Base-by-base conservation (phyloP, 495 filamentous ascomycete species). In the Tetracladium setigerum region DNA sequence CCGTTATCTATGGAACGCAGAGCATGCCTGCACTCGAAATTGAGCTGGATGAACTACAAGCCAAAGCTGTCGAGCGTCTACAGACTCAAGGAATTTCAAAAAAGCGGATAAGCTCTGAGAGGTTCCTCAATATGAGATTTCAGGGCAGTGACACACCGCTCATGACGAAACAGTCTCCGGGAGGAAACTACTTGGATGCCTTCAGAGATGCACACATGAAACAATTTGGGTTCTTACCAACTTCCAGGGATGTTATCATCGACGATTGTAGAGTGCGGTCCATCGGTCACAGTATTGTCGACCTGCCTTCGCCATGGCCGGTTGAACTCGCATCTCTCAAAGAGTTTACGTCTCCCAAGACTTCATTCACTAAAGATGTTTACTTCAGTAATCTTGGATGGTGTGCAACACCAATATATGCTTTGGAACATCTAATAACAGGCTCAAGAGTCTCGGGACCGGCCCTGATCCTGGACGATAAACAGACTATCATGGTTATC, bases 101-200 rank as follows among this genome's bases (percentile, higher is more conserved):
- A 4, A 61, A 62, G 5, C 67, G 71, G 50, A 67, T 76, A 6
- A 60, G 61, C 5, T 67, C 71, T 35, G 73, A 77, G 35, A 54
- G 69, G 15, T 78, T 71, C 54, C 56, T 77, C 22, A 78, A 77
- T 50, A 65, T 78, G 59, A 69, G 73, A 1, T 77, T 76, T 32
- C 66, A 70, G 22, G 74, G 74, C 5, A 73, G 69, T 1, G 71
- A 76, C 40, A 78, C 73, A 0, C 67, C 68, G 14, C 49, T 78
- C 31, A 78, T 77, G 73, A 70, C 76, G 16, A 30, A 67, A 44
- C 62, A 67, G 15, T 60, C 66, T 0, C 58, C 67, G 11, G 61
- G 53, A 9, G 56, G 55, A 6, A 62, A 66, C 15, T 74, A 68
- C 49, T 30, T 62, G n/a, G 57, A 63, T 24, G 64, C 64, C 15